These are phyloP conservation scores for Ambrosia artemisiifolia DNA, from an alignment of 129 eudicot species.

Conservation along the genomic window DNA sequence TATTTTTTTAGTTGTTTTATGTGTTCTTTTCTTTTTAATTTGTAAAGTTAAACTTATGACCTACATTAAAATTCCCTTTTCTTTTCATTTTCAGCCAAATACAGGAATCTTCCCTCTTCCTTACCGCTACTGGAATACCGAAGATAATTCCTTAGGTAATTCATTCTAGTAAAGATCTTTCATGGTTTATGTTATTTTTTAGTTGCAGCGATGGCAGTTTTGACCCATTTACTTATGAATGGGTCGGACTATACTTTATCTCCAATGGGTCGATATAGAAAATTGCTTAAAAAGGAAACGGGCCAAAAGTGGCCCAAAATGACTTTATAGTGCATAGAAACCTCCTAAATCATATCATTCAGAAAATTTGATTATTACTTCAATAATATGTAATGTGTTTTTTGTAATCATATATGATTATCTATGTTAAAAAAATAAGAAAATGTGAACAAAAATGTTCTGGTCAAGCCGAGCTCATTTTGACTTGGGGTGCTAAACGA, in stretches of 20 bases:
- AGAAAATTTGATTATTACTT: not conserved
- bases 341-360: not conserved
- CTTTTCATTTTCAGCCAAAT: slow-evolving; percentile 44
- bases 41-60: not conserved
- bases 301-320: not conserved
- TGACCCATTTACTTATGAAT: too few relatives aligned
- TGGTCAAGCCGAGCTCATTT: not conserved
- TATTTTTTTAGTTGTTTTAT: not conserved
- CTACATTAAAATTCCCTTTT: not conserved
- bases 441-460: not conserved
- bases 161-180: not conserved
- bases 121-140: slow-evolving; percentile 36
- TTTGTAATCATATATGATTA: not conserved
- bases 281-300: not conserved
- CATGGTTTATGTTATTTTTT: too few relatives aligned
- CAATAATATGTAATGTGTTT: not conserved
- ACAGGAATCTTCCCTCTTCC: slow-evolving; percentile 63
- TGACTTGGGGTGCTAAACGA: too few relatives aligned
- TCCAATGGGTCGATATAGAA: not conserved
- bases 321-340: not conserved
- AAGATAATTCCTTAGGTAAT: slow-evolving; percentile 64
- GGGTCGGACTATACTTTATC: not conserved
- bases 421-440: too few relatives aligned
- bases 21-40: not conserved
- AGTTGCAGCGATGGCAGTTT: too few relatives aligned